Evolutionary conservation across 2,329 filamentous ascomycete genomes (phyloP).

Genomic region (Alternaria dauci): DNA sequence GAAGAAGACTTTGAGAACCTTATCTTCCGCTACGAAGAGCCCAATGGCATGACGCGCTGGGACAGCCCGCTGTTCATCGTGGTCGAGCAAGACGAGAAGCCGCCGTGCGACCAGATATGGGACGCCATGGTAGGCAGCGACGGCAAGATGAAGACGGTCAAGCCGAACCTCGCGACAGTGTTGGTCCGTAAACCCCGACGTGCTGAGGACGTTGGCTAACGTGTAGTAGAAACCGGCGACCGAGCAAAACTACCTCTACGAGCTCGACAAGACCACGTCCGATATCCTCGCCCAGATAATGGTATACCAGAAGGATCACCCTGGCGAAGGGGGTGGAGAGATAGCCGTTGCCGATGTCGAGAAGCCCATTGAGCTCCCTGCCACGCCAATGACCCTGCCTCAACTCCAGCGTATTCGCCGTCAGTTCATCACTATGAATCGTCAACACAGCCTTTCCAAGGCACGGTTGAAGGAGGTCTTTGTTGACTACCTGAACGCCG

Average conservation of each 20-base stretch:
- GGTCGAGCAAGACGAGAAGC: conserved; percentile 75
- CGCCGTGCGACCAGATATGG: conserved; percentile 76
- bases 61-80: conserved; percentile 84
- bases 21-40: conserved; percentile 84
- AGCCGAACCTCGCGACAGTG: conserved; percentile 79
- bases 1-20: conserved; percentile 78
- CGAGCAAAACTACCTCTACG: conserved; percentile 77
- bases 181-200: conserved; percentile 51
- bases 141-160: conserved; percentile 71
- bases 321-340: conserved; percentile 67
- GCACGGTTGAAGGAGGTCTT: conserved; percentile 49
- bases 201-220: conserved; percentile 8
- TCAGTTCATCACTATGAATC: conserved; percentile 79
- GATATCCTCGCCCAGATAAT: conserved; percentile 75
- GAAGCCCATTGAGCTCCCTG: conserved; percentile 70
- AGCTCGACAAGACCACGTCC: conserved; percentile 80
- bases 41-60: conserved; percentile 85
- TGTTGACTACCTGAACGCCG: conserved; percentile 51
- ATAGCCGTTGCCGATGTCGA: conserved; percentile 64
- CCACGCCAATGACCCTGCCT: conserved; percentile 71
- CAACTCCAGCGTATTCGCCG: conserved; percentile 79
- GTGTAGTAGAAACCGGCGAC: conserved; percentile 63
- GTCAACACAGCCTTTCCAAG: conserved; percentile 65
- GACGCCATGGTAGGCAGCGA: conserved; percentile 69
- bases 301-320: conserved; percentile 71